phyloP scores from a whole-genome alignment of 306 rosid species.

The Ceratonia siliqua region DNA sequence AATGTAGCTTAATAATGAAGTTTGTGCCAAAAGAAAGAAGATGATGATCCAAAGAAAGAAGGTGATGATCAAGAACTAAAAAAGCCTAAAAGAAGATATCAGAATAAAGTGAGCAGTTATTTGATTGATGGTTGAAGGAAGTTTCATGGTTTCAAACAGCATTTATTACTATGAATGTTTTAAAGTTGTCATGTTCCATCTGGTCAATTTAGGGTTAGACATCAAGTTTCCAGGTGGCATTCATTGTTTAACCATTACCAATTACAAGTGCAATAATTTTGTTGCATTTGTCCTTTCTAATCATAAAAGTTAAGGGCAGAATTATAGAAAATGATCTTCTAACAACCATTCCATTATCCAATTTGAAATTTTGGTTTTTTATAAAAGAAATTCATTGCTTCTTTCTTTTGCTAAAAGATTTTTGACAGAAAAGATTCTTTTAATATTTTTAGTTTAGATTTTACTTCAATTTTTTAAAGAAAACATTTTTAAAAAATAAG shows the following conservation, averaged over 20 bases:
- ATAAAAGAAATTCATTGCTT: too few relatives aligned
- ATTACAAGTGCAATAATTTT: background rate
- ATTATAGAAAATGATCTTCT: background rate
- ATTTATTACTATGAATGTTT: background rate
- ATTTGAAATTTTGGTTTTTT: background rate
- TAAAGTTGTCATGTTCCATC: background rate
- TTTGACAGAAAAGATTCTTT: too few relatives aligned
- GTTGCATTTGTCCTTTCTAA: slow-evolving; percentile 2
- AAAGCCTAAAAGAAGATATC: background rate
- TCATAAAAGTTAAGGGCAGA: slow-evolving; percentile 1
- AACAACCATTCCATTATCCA: background rate
- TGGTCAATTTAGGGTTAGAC: background rate
- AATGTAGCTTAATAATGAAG: background rate
- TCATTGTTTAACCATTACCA: background rate
- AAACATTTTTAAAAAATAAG: too few relatives aligned
- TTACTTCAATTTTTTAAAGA: too few relatives aligned
- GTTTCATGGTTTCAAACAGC: background rate
- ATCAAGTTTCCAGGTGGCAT: background rate
- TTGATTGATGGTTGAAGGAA: background rate
- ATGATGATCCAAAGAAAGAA: too few relatives aligned
- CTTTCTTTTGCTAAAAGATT: too few relatives aligned
- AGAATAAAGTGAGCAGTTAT: background rate
- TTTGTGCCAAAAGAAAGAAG: background rate
- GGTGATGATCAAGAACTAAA: too few relatives aligned
- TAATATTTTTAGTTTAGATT: too few relatives aligned